These are phyloP conservation scores for Asterionellopsis glacialis DNA, from an alignment of 108 stramenopile genomes.

Conservation along the genomic window DNA sequence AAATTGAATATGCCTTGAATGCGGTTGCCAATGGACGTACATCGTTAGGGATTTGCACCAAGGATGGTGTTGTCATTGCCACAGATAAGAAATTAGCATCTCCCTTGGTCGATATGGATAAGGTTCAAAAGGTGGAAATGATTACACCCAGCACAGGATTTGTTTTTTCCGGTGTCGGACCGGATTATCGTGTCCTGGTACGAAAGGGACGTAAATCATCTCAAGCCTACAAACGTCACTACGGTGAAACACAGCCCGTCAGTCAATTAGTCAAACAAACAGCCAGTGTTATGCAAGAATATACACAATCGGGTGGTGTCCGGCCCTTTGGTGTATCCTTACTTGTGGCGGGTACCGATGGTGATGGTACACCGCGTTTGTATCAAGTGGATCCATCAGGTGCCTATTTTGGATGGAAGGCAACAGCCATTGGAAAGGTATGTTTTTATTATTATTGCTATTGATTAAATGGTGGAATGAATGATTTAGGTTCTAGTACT, in stretches of 20 bases:
- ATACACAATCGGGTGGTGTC: conserved; percentile 95
- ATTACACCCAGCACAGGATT: conserved; percentile 89
- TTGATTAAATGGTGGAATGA: no score
- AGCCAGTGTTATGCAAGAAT: conserved; percentile 98
- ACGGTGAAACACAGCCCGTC: conserved; percentile 89
- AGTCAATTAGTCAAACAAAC: conserved; percentile 90
- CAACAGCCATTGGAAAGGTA: conserved; percentile 94
- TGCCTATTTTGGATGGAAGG: conserved; percentile 99
- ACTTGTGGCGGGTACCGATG: conserved; percentile 94
- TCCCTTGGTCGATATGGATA: conserved; percentile 81
- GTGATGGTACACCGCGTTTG: conserved; percentile 78
- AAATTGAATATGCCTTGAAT: conserved; percentile 98
- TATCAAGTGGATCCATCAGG: conserved; percentile 98
- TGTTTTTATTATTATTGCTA: no score
- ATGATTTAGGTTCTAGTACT: no score
- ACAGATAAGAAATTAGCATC: conserved; percentile 96
- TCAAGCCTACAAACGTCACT: conserved; percentile 88
- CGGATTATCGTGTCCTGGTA: conserved; percentile 97
- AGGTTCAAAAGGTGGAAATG: conserved; percentile 87
- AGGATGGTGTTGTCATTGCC: conserved; percentile 97
- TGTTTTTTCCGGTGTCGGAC: conserved; percentile 97
- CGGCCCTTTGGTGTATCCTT: conserved; percentile 96
- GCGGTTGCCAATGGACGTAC: conserved; percentile 97
- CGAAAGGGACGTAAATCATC: conserved; percentile 93
- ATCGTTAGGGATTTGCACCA: conserved; percentile 94